Evolutionary conservation across 371 early-diverging fungal species (phyloP).

Genomic region (Mucor saturninus): DNA sequence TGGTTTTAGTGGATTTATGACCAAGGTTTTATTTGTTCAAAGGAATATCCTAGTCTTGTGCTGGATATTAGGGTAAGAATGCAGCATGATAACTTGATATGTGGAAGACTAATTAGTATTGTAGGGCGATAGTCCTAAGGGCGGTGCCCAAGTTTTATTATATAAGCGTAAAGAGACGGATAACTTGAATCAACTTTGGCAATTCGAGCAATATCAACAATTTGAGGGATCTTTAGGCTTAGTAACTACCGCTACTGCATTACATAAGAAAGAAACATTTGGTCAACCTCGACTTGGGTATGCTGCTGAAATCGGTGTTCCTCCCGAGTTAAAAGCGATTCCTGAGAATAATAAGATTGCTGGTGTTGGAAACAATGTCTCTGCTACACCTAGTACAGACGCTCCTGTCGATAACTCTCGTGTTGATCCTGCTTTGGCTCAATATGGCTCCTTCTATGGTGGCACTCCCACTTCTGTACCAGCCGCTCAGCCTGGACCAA

Average conservation of each 20-base stretch:
- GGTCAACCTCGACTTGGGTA: slow-evolving; percentile 52
- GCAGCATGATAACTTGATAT: not conserved
- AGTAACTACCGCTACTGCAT: slow-evolving; percentile 35
- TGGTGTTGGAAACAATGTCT: slow-evolving; percentile 39
- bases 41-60: slow-evolving; percentile 48
- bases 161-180: slow-evolving; percentile 51
- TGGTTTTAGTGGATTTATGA: slow-evolving; percentile 46
- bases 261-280: slow-evolving; percentile 51
- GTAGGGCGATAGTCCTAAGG: slow-evolving; percentile 50
- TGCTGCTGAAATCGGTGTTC: slow-evolving; percentile 50
- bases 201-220: slow-evolving; percentile 46
- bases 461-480: slow-evolving; percentile 17
- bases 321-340: slow-evolving; percentile 41
- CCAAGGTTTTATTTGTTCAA: slow-evolving; percentile 48
- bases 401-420: slow-evolving; percentile 18
- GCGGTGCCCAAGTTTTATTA: slow-evolving; percentile 50
- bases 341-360: slow-evolving; percentile 49
- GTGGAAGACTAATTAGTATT: too few species aligned
- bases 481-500: slow-evolving; percentile 18
- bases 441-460: slow-evolving; percentile 35
- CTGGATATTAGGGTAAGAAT: slow-evolving; percentile 51
- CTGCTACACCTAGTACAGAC: slow-evolving; percentile 20
- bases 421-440: slow-evolving; percentile 21
- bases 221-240: slow-evolving; percentile 44
- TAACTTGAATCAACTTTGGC: slow-evolving; percentile 54